Evolutionary conservation across 192 early-diverging fungal species (phyloP).

Genomic region (Backusella tarrabulga): DNA sequence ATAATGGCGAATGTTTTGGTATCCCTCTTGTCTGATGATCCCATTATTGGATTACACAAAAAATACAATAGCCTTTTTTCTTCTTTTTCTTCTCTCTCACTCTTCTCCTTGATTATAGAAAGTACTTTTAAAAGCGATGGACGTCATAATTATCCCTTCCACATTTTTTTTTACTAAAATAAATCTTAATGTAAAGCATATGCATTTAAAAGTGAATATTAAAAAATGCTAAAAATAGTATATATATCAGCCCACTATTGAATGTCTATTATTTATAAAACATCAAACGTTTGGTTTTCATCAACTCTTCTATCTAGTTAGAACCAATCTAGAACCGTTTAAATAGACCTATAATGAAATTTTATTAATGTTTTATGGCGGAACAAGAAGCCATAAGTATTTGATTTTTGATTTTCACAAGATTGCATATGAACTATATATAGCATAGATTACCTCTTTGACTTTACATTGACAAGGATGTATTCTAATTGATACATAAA

Average conservation of each 20-base stretch:
- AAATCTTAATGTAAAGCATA: not conserved
- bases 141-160: not conserved
- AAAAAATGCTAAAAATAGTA: conserved; percentile 7
- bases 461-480: not conserved
- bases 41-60: not conserved
- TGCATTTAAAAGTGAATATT: not conserved
- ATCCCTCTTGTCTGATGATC: not conserved
- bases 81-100: not conserved
- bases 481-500: not conserved
- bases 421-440: not conserved
- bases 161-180: not conserved
- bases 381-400: not conserved
- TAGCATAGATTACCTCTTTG: not conserved
- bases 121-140: not conserved
- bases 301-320: not conserved
- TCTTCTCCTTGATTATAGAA: not conserved
- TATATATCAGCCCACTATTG: not conserved
- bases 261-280: not conserved
- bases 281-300: not conserved
- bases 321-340: not conserved
- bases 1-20: not conserved
- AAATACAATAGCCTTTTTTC: not conserved
- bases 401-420: not conserved
- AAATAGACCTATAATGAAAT: not conserved
- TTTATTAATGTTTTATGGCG: not conserved